These are phyloP conservation scores for Medicago ruthenica DNA, from an alignment of 306 rosid species.

Conservation along the genomic window DNA sequence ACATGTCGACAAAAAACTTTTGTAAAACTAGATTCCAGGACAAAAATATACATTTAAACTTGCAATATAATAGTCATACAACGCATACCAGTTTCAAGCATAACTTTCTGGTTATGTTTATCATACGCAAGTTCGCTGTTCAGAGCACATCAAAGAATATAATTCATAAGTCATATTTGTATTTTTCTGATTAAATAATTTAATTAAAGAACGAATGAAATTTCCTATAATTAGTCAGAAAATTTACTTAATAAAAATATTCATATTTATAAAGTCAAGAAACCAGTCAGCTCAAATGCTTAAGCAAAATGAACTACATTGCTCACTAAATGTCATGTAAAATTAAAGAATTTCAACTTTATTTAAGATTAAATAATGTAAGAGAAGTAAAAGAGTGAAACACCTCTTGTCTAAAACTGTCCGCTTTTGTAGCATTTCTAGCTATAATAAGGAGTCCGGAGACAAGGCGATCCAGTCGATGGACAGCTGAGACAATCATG, in stretches of 20 bases:
- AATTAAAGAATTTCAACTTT: conserved; percentile 7
- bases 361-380: conserved; percentile 8
- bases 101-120: conserved; percentile 8
- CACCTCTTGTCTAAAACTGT: conserved; percentile 88
- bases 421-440: conserved; percentile 86
- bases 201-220: not conserved
- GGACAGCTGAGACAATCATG: conserved; percentile 69
- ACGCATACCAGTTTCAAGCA: not conserved
- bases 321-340: conserved; percentile 5
- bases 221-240: conserved; percentile 1
- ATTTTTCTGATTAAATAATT: not conserved
- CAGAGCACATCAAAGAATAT: not conserved
- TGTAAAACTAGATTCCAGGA: conserved; percentile 7
- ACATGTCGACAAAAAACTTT: not conserved
- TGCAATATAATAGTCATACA: conserved; percentile 2
- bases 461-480: conserved; percentile 93
- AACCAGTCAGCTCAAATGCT: conserved; percentile 30
- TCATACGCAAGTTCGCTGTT: conserved; percentile 7
- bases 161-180: not conserved
- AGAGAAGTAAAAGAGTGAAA: conserved; percentile 16
- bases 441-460: conserved; percentile 97
- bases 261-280: conserved; percentile 15
- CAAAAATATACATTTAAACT: conserved; percentile 5
- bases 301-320: conserved; percentile 3
- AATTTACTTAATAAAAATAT: not conserved